Conservation (phyloP, 306 rosid genomes). For the Crataegus laevigata region DNA sequence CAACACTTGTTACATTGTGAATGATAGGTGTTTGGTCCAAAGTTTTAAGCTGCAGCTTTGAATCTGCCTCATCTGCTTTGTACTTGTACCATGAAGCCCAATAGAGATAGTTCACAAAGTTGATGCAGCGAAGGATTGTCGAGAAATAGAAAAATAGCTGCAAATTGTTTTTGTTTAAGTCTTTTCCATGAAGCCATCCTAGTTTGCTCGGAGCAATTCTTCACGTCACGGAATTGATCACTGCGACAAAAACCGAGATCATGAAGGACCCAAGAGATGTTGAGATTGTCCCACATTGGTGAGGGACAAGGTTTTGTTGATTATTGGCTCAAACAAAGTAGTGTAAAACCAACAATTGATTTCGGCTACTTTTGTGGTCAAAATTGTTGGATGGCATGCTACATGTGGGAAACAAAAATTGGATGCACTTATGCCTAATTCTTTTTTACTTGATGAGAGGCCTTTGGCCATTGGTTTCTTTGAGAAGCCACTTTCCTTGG, state of each 20-base stretch:
- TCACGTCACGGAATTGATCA: constrained; percentile 51
- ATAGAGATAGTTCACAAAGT: constrained; percentile 56
- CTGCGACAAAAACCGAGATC: constrained; percentile 49
- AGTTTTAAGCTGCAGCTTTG: neutral
- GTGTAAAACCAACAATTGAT: too few relatives aligned
- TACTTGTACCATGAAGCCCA: constrained; percentile 69
- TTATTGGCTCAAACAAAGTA: too few relatives aligned
- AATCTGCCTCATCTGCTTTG: constrained; percentile 36
- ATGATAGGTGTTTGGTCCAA: constrained; percentile 7
- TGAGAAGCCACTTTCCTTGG: too few relatives aligned
- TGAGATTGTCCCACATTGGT: too few relatives aligned
- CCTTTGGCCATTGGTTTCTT: too few relatives aligned
- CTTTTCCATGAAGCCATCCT: constrained; percentile 59
- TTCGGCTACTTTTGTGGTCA: too few relatives aligned
- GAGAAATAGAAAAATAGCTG: constrained; percentile 70
- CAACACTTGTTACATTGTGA: neutral
- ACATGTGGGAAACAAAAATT: too few relatives aligned
- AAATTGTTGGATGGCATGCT: too few relatives aligned
- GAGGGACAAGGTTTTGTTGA: too few relatives aligned
- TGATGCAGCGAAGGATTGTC: constrained; percentile 59
- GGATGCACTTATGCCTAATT: too few relatives aligned
- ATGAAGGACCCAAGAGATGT: constrained; percentile 66
- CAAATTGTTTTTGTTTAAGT: constrained; percentile 47
- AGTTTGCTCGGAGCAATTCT: constrained; percentile 41
- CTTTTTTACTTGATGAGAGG: too few relatives aligned